Evolutionary conservation across 495 filamentous ascomycete genomes (phyloP).

Genomic region (Penicillium malachiteum): DNA sequence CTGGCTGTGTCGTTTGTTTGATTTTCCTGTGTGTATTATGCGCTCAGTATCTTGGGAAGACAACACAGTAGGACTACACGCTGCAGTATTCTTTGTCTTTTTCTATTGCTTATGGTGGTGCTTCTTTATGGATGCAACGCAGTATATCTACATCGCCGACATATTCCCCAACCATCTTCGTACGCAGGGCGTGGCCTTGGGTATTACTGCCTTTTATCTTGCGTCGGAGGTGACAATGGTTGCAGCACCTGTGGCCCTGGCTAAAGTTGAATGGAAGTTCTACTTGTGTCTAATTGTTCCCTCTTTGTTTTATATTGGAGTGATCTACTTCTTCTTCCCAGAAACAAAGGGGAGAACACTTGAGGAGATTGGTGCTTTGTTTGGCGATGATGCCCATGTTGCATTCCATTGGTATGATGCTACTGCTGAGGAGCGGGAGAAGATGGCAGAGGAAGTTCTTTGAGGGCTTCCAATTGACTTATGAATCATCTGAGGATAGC

Average conservation of each 20-base stretch:
- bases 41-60: constrained; percentile 27
- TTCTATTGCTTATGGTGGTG: constrained; percentile 39
- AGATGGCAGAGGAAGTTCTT: background rate
- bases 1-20: constrained; percentile 21
- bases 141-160: constrained; percentile 41
- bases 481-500: background rate
- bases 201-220: constrained; percentile 28
- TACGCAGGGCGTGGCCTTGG: constrained; percentile 35
- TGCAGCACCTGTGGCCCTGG: constrained; percentile 36
- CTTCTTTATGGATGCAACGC: constrained; percentile 40
- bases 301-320: background rate
- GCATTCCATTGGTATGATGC: constrained; percentile 1
- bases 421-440: constrained; percentile 12
- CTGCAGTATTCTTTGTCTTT: constrained; percentile 38
- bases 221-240: constrained; percentile 23
- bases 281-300: constrained; percentile 36
- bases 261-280: constrained; percentile 36
- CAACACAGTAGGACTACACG: constrained; percentile 27
- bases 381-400: background rate
- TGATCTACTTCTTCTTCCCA: background rate
- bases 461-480: background rate
- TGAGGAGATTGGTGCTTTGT: constrained; percentile 2
- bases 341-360: background rate
- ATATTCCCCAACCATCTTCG: constrained; percentile 44
- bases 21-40: constrained; percentile 32